Evolutionary conservation across 176 grass and related monocot species (phyloP).

Genomic region (Aegilops tauschii): DNA sequence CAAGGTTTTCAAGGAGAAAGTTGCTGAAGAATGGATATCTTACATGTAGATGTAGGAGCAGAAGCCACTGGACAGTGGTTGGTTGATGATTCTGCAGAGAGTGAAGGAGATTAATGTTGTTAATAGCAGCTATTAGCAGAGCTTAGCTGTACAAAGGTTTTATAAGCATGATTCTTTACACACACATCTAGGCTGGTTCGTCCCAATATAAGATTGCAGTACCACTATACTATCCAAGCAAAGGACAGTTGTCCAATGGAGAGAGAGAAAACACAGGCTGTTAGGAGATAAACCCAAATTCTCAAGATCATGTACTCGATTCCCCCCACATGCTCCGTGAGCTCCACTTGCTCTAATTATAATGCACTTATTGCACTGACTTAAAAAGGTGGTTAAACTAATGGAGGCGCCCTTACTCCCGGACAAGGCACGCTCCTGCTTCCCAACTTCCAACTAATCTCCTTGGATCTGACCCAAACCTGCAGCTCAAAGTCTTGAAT

Average conservation of each 20-base stretch:
- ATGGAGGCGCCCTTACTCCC: conserved; percentile 46
- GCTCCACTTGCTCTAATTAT: conserved; percentile 35
- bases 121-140: conserved; percentile 24
- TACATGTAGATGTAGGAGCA: neutral
- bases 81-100: neutral
- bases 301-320: conserved; percentile 43
- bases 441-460: conserved; percentile 55
- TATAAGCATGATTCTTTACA: conserved; percentile 40
- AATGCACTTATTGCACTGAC: conserved; percentile 1
- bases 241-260: conserved; percentile 26
- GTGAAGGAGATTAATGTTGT: conserved; percentile 22
- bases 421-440: conserved; percentile 56
- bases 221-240: conserved; percentile 17
- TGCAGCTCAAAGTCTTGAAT: conserved; percentile 23
- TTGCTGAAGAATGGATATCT: neutral
- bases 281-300: conserved; percentile 18
- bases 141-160: conserved; percentile 36
- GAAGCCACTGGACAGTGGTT: neutral
- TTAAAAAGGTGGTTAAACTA: conserved; percentile 35
- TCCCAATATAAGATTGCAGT: conserved; percentile 28
- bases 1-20: neutral
- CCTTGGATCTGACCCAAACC: conserved; percentile 46
- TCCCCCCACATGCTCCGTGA: conserved; percentile 40
- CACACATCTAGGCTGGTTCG: conserved; percentile 42
- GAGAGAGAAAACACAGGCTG: conserved; percentile 15